Evolutionary conservation across 2,329 filamentous ascomycete species (phyloP).

Genomic region (Penicillium sp.): DNA sequence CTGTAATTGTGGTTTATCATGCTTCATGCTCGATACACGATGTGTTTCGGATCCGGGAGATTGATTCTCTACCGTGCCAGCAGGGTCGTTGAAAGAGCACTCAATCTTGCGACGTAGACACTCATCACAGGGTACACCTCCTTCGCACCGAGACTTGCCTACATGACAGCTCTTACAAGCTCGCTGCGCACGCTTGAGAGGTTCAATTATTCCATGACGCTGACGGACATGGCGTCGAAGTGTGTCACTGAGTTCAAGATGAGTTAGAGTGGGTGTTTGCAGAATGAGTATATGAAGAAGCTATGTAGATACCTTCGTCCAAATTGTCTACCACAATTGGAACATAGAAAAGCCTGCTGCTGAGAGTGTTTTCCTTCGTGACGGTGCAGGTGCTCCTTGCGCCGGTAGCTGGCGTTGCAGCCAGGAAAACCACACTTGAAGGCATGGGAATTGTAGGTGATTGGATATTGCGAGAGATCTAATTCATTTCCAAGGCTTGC

Average conservation of each 20-base stretch:
- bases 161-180: slow-evolving; percentile 25
- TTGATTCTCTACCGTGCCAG: background rate
- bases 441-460: too few relatives aligned
- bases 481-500: background rate
- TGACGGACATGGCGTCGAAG: slow-evolving; percentile 28
- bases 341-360: slow-evolving; percentile 15
- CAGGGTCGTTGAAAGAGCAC: slow-evolving; percentile 15
- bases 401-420: slow-evolving; percentile 26
- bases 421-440: slow-evolving; percentile 7
- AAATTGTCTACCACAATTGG: slow-evolving; percentile 18
- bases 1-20: background rate
- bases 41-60: background rate
- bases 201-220: slow-evolving; percentile 17
- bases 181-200: slow-evolving; percentile 5
- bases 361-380: slow-evolving; percentile 23
- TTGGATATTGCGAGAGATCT: background rate
- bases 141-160: slow-evolving; percentile 22
- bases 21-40: background rate
- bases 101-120: slow-evolving; percentile 19
- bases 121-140: slow-evolving; percentile 19
- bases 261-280: background rate
- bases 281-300: background rate
- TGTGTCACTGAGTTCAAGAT: slow-evolving; percentile 23
- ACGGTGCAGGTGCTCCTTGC: slow-evolving; percentile 28
- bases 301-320: slow-evolving; percentile 18